These are phyloP conservation scores for Ocimum tenuiflorum DNA, from an alignment of 257 asterid genomes.

Conservation along the genomic window DNA sequence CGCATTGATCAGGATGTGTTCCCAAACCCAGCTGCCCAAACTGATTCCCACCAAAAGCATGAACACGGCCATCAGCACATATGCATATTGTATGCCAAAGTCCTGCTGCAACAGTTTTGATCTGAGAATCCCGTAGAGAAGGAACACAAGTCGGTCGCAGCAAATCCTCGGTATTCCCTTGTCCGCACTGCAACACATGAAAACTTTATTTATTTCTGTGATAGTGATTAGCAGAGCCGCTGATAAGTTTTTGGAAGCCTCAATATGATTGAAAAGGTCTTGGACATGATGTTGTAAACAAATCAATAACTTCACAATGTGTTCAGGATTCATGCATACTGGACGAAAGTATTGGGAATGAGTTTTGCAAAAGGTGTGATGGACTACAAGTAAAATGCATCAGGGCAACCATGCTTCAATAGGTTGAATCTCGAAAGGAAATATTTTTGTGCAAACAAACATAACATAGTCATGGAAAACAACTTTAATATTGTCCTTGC, in stretches of 20 bases:
- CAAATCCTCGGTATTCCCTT: conserved; percentile 52
- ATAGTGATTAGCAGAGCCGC: neutral
- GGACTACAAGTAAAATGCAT: neutral
- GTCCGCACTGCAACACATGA: conserved; percentile 57
- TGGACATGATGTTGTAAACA: neutral
- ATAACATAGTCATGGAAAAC: neutral
- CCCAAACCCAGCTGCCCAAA: conserved; percentile 77
- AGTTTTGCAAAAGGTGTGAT: neutral
- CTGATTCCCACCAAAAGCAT: conserved; percentile 74
- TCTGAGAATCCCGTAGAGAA: conserved; percentile 38
- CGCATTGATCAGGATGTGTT: conserved; percentile 46
- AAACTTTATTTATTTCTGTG: neutral
- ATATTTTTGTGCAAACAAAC: neutral
- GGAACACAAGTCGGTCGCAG: conserved; percentile 56
- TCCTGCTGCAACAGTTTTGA: conserved; percentile 63
- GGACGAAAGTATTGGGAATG: neutral
- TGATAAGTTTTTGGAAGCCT: neutral
- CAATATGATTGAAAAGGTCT: neutral
- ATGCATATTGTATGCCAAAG: conserved; percentile 70
- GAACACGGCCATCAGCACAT: conserved; percentile 43
- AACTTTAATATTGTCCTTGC: neutral
- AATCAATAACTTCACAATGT: neutral
- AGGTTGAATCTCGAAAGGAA: neutral
- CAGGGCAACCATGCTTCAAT: neutral
- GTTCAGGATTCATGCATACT: neutral